Percentiles rank a stretch among this genome's conserved stretches.
Conservation (phyloP, 495 filamentous ascomycete species). For the Mytilinidion resinicola region DNA sequence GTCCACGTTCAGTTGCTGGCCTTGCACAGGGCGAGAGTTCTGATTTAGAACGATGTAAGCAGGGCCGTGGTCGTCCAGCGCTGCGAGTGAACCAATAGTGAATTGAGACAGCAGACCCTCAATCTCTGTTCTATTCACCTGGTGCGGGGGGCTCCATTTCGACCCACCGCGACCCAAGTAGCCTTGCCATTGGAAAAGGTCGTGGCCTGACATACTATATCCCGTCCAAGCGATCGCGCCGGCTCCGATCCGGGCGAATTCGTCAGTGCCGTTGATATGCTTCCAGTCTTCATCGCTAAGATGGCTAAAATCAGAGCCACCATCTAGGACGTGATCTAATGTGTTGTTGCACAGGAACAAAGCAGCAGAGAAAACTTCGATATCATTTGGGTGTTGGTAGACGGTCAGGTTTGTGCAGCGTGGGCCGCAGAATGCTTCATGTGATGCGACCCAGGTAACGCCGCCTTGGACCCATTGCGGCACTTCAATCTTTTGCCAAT, state of each 20-base stretch:
- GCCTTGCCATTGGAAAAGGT: background rate
- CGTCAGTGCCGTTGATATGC: constrained; percentile 21
- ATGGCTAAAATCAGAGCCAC: constrained; percentile 10
- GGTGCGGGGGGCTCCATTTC: constrained; percentile 17
- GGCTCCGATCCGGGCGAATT: constrained; percentile 19
- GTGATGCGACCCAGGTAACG: constrained; percentile 16
- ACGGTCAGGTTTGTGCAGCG: constrained; percentile 28
- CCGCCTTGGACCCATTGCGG: constrained; percentile 2
- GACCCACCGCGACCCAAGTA: constrained; percentile 11
- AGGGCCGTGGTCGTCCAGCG: constrained; percentile 23
- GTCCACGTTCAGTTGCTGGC: constrained; percentile 19
- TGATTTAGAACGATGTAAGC: constrained; percentile 15
- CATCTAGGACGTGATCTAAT: constrained; percentile 6
- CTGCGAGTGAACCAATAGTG: constrained; percentile 20
- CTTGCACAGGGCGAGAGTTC: constrained; percentile 10
- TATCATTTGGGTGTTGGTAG: constrained; percentile 10
- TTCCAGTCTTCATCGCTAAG: constrained; percentile 7
- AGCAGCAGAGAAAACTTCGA: constrained; percentile 3
- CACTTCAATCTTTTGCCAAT: constrained; percentile 1
- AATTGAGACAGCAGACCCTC: constrained; percentile 16
- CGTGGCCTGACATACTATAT: constrained; percentile 3
- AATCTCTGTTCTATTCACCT: constrained; percentile 8
- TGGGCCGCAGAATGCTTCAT: constrained; percentile 11
- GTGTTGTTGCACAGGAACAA: constrained; percentile 21
- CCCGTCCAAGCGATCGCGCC: constrained; percentile 26